Evolutionary conservation across 331 rosid genomes (phyloP).

Genomic region (Rhamnella rubrinervis): DNA sequence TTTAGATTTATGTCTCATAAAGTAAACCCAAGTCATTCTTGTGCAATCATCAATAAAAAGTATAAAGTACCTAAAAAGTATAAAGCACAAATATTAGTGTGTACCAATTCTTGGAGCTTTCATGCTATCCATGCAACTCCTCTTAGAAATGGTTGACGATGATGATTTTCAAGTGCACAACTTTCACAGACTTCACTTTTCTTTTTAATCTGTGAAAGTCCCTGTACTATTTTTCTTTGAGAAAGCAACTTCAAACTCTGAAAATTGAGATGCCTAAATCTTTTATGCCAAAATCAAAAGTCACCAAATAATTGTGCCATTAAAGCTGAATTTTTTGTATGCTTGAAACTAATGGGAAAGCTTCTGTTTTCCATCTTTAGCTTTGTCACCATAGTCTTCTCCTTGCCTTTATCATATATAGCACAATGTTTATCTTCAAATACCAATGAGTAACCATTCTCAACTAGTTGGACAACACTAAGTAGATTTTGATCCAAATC

Average conservation of each 20-base stretch:
- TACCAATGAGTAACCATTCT: not conserved
- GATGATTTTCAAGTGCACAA: slow-evolving; percentile 4
- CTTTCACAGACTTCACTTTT: not conserved
- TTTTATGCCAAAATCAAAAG: not conserved
- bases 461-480: not conserved
- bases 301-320: no score
- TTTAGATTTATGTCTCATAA: no score
- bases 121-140: no score
- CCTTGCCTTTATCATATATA: not conserved
- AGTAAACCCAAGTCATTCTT: no score
- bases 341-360: no score
- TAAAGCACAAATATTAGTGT: not conserved
- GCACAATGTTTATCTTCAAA: not conserved
- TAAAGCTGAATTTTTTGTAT: no score
- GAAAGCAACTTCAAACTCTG: not conserved
- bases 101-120: no score
- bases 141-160: not conserved
- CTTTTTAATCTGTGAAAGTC: not conserved
- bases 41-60: no score
- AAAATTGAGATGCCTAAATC: not conserved
- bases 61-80: not conserved
- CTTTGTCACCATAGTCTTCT: not conserved
- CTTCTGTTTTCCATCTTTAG: no score
- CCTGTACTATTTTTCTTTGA: not conserved
- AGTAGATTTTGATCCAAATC: not conserved